Conservation (phyloP, 352 stramenopile species). For the Pythium myriotylum region DNA sequence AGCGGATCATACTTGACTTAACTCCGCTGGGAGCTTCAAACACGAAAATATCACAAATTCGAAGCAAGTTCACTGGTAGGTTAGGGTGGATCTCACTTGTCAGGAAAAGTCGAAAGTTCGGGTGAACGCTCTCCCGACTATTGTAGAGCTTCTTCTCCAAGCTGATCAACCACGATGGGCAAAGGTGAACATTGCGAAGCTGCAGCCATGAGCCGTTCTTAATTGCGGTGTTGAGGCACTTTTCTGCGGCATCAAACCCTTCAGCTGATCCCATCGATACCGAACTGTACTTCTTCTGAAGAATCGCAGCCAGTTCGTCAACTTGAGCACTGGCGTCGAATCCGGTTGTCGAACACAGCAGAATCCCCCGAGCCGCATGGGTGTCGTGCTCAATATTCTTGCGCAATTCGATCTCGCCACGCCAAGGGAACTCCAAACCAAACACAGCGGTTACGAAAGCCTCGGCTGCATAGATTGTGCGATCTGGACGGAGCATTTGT, state of each 20-base stretch:
- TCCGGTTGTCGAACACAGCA: conserved; percentile 97
- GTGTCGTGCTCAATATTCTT: conserved; percentile 94
- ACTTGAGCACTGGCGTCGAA: conserved; percentile 98
- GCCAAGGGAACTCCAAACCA: conserved; percentile 93
- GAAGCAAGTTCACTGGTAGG: conserved; percentile 96
- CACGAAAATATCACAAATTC: conserved; percentile 97
- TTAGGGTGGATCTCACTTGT: conserved; percentile 98
- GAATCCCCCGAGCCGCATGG: conserved; percentile 88
- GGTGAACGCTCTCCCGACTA: conserved; percentile 66
- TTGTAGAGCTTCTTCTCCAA: conserved; percentile 98
- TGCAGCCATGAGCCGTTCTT: conserved; percentile 98
- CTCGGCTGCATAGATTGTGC: conserved; percentile 83
- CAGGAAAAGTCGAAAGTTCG: conserved; percentile 93
- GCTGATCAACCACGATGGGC: conserved; percentile 95
- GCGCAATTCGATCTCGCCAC: conserved; percentile 92
- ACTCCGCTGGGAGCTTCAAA: conserved; percentile 98
- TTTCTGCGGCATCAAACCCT: conserved; percentile 95
- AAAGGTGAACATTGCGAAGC: conserved; percentile 99
- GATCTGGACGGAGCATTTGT: conserved; percentile 88
- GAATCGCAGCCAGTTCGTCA: conserved; percentile 91
- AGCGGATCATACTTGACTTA: conserved; percentile 96
- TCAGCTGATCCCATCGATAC: conserved; percentile 99
- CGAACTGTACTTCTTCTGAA: conserved; percentile 94
- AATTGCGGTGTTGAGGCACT: conserved; percentile 92
- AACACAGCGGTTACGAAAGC: conserved; percentile 86